These are phyloP conservation scores for Pichia sp. DNA, from an alignment of 1,139 yeast species.

Conservation along the genomic window DNA sequence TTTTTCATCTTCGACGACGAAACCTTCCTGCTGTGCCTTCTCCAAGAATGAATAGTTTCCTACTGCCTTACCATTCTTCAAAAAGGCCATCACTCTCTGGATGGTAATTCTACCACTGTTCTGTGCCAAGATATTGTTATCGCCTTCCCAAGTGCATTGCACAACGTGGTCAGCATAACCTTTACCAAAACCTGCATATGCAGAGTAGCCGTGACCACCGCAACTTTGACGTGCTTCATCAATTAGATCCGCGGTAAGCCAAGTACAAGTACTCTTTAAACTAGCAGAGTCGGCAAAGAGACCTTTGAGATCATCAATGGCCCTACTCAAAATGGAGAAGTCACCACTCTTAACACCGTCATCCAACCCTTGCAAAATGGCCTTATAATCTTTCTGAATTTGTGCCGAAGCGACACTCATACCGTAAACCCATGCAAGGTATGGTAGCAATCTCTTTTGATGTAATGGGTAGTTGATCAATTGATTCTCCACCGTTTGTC, in stretches of 20 bases:
- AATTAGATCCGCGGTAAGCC: slow-evolving; percentile 74
- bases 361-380: slow-evolving; percentile 50
- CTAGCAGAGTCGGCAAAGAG: slow-evolving; percentile 84
- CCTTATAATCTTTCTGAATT: slow-evolving; percentile 47
- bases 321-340: slow-evolving; percentile 31
- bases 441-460: slow-evolving; percentile 79
- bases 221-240: slow-evolving; percentile 93
- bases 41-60: slow-evolving; percentile 25
- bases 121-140: slow-evolving; percentile 77
- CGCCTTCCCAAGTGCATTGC: slow-evolving; percentile 98
- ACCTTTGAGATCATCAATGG: slow-evolving; percentile 63
- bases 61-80: slow-evolving; percentile 26
- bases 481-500: slow-evolving; percentile 44
- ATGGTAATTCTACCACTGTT: slow-evolving; percentile 74
- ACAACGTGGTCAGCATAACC: slow-evolving; percentile 91
- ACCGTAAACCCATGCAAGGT: slow-evolving; percentile 72
- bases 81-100: slow-evolving; percentile 41
- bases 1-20: slow-evolving; percentile 24
- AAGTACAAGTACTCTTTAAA: slow-evolving; percentile 81
- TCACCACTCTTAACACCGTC: slow-evolving; percentile 40
- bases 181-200: slow-evolving; percentile 85
- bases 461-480: slow-evolving; percentile 79
- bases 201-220: slow-evolving; percentile 94
- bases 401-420: slow-evolving; percentile 68
- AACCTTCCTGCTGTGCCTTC: slow-evolving; percentile 23